phyloP scores from a whole-genome alignment of 2,329 filamentous ascomycete species.

The Penicillium crustosum region DNA sequence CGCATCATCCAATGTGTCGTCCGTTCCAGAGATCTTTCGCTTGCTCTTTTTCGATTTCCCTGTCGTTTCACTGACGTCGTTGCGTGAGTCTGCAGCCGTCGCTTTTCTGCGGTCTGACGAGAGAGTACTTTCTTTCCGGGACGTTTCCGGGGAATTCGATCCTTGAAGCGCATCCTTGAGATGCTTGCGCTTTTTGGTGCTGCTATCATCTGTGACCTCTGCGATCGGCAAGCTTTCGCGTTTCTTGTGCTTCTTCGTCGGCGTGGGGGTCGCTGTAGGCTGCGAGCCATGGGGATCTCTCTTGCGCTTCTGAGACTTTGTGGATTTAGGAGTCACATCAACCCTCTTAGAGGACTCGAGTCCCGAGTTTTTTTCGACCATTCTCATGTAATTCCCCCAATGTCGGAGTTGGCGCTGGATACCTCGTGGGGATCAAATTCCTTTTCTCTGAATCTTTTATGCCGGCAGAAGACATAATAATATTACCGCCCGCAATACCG shows the following conservation, averaged over 20 bases:
- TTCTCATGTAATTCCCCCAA: conserved; percentile 28
- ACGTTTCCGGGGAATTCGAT: conserved; percentile 35
- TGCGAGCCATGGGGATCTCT: conserved; percentile 31
- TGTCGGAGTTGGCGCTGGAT: conserved; percentile 4
- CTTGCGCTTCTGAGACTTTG: conserved; percentile 37
- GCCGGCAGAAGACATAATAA: conserved; percentile 22
- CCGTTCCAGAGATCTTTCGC: conserved; percentile 32
- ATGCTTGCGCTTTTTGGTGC: conserved; percentile 27
- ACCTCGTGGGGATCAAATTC: conserved; percentile 11
- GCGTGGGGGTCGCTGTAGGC: conserved; percentile 29
- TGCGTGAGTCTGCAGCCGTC: conserved; percentile 25
- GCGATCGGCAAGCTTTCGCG: conserved; percentile 20
- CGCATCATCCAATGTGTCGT: conserved; percentile 15
- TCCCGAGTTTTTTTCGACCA: conserved; percentile 50
- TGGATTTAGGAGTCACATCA: conserved; percentile 20
- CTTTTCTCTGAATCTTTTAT: conserved; percentile 21
- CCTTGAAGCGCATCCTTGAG: conserved; percentile 23
- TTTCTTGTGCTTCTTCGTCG: conserved; percentile 42
- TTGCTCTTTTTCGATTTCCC: conserved; percentile 40
- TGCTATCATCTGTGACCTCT: conserved; percentile 33
- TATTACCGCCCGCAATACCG: conserved; percentile 1
- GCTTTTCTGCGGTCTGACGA: conserved; percentile 29
- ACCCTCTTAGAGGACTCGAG: conserved; percentile 43
- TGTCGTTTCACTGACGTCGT: conserved; percentile 20
- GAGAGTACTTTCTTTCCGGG: conserved; percentile 31